Evolutionary conservation across 805 yeast genomes (phyloP), one percentile per base, ranked within the genome.

Genomic region (Starmerella riodocensis): DNA sequence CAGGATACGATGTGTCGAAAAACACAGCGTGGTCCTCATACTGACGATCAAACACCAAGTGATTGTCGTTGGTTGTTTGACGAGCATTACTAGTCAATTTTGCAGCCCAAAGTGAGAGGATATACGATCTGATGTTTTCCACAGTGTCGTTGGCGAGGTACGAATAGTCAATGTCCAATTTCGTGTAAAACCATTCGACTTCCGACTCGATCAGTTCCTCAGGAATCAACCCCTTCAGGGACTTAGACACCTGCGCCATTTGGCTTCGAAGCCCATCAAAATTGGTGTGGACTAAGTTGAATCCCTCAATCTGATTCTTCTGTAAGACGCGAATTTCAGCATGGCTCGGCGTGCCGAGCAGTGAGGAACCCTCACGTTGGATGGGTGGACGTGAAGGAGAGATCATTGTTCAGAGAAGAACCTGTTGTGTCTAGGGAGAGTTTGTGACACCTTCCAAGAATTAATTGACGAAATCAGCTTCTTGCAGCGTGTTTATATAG

Each of bases 161-260:
- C 23, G 83, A 78, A 55, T 85, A 95, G 56, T 86, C 95, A 43
- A 88, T 84, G 21, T 95, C 95, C 49, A 88, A 68, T 29, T 72
- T 62, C 42, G 79, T 74, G 64, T 91, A 91, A 58, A 88, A 86
- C 93, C 95, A 85, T 43, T 68, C 71, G 6, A 88, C 77, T 62
- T 88, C 97, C 40, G 71, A 66, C 60, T 85, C 95, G 49, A 88
- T 81, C 52, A 84, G 67, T 41, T 72, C 62, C 52, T 81, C 93
- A 8, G 97, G 98, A 45, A 88, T 81, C 55, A 88, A 82, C 0
- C 95, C 97, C 56, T 84, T 94, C 41, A 88, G 64, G 29, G 74
- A 67, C 56, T 84, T 93, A 60, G 84, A 72, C 32, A 88, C 96
- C 45, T 53, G 68, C 49, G 76, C 85, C 58, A 77, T 71, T 60